A percentile compares a stretch with the other conserved stretches of the same genome.
Conservation (phyloP, 495 filamentous ascomycete species). For the Delitschia confertaspora region DNA sequence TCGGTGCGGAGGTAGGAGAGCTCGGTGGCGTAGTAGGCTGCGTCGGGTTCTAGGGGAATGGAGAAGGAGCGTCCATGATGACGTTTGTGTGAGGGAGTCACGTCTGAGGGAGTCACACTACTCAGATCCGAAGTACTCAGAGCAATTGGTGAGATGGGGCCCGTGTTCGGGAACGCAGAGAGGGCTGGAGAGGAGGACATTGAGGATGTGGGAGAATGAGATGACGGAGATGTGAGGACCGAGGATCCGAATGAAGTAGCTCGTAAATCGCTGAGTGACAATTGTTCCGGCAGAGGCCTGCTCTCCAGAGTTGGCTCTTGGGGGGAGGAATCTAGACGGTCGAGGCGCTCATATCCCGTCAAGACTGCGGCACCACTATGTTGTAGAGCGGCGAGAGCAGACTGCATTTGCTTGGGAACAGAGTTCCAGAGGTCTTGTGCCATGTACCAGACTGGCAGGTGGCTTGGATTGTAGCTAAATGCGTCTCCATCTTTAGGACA, state of each 20-base stretch:
- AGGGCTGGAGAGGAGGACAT: constrained; percentile 3
- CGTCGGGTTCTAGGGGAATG: constrained; percentile 16
- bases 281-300: too few species aligned
- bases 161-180: constrained; percentile 1
- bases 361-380: constrained; percentile 30
- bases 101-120: constrained; percentile 6
- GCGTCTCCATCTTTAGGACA: constrained; percentile 26
- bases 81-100: background rate
- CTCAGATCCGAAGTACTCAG: too few species aligned
- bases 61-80: constrained; percentile 20
- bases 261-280: too few species aligned
- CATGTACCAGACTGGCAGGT: constrained; percentile 27
- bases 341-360: constrained; percentile 25
- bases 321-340: too few species aligned
- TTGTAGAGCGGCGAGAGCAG: constrained; percentile 18
- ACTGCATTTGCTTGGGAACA: constrained; percentile 20
- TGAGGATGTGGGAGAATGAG: constrained; percentile 5
- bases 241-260: too few species aligned
- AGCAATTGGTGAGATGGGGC: constrained; percentile 13
- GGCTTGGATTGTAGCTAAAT: constrained; percentile 30
- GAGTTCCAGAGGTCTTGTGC: constrained; percentile 19
- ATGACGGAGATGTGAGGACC: constrained; percentile 3
- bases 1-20: constrained; percentile 25
- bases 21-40: constrained; percentile 22
- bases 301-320: too few species aligned